These are phyloP conservation scores for Neonectria magnoliae DNA, from an alignment of 2,329 filamentous ascomycete genomes.

Conservation along the genomic window DNA sequence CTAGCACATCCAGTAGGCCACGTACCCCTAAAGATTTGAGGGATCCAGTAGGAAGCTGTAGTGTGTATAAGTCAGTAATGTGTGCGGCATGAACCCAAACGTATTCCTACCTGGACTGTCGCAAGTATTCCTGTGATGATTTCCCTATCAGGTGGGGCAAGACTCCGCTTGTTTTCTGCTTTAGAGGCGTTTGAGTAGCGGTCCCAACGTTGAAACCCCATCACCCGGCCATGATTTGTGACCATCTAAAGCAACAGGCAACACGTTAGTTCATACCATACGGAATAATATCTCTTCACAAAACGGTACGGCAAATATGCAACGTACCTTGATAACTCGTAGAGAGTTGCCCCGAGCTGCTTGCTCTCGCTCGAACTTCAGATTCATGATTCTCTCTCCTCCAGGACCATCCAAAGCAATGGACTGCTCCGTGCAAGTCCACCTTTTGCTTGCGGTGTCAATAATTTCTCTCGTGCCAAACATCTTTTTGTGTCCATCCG, in stretches of 20 bases:
- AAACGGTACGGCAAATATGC: not conserved
- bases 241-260: not conserved
- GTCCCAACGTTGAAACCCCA: not conserved
- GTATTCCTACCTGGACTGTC: not conserved
- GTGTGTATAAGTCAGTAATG: not conserved
- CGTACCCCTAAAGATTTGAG: not conserved
- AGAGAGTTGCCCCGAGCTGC: not conserved
- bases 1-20: not conserved
- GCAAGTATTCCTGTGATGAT: slow-evolving; percentile 10
- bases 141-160: not conserved
- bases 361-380: not conserved
- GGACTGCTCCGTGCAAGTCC: slow-evolving; percentile 7
- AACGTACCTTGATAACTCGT: not conserved
- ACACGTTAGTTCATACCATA: not conserved
- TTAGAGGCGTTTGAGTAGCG: not conserved
- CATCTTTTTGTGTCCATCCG: not conserved
- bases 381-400: slow-evolving; percentile 10
- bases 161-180: not conserved
- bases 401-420: slow-evolving; percentile 10
- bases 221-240: not conserved
- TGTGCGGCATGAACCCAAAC: not conserved
- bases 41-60: not conserved
- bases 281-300: not conserved
- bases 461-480: not conserved
- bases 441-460: not conserved